phyloP scores from a whole-genome alignment of 164 flowering plant genomes.

The Stephania yunnanensis region DNA sequence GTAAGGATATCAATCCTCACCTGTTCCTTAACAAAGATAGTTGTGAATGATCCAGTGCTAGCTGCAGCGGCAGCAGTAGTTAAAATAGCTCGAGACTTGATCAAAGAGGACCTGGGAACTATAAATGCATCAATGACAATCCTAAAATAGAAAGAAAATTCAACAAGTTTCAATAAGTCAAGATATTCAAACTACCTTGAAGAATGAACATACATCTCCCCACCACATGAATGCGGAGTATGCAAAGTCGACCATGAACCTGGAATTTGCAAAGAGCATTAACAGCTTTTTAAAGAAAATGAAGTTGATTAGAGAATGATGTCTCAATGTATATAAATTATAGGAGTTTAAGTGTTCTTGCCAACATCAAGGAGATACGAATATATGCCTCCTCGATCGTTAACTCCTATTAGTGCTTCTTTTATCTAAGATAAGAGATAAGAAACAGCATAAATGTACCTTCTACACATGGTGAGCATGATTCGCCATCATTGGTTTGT shows the following conservation, averaged over 20 bases:
- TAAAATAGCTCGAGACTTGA: slow-evolving; percentile 34
- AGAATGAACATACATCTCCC: slow-evolving; percentile 12
- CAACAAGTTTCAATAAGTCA: background rate
- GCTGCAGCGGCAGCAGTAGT: slow-evolving; percentile 22
- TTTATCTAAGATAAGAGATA: background rate
- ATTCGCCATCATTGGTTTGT: slow-evolving; percentile 14
- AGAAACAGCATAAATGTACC: slow-evolving; percentile 6
- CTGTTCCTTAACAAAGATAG: slow-evolving; percentile 28
- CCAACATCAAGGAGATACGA: background rate
- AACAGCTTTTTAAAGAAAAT: background rate
- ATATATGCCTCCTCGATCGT: no score
- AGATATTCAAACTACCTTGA: slow-evolving; percentile 25
- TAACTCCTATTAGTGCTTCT: background rate
- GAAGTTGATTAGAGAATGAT: background rate
- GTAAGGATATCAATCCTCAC: slow-evolving; percentile 15
- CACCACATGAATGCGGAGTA: slow-evolving; percentile 16
- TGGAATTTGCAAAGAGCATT: slow-evolving; percentile 14
- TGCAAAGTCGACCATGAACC: slow-evolving; percentile 36
- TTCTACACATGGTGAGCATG: slow-evolving; percentile 4
- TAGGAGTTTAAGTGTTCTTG: background rate
- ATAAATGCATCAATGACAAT: background rate
- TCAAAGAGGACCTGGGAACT: slow-evolving; percentile 31
- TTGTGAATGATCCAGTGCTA: slow-evolving; percentile 15
- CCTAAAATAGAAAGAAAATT: background rate
- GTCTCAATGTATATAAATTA: background rate